Conservation (phyloP, 1,284 basidiomycete genomes). For the Trichosporon coremiiforme region DNA sequence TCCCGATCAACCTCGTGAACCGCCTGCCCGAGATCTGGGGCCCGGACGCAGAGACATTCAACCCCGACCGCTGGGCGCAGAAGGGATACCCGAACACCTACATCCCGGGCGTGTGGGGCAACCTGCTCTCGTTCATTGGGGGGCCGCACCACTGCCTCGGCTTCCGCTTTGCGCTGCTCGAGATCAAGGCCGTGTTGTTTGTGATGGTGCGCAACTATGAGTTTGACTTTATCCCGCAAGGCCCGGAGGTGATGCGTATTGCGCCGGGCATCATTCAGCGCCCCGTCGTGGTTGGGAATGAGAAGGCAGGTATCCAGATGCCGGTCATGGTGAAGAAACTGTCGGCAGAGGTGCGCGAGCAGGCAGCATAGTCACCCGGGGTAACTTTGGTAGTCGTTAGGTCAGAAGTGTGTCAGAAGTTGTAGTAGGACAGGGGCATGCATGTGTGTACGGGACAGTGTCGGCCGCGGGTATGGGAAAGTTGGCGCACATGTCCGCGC, state of each 20-base stretch:
- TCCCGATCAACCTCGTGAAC: constrained; percentile 60
- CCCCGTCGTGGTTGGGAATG: constrained; percentile 25
- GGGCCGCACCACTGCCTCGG: constrained; percentile 72
- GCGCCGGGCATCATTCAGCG: constrained; percentile 24
- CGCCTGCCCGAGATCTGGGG: constrained; percentile 67
- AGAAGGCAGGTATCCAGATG: constrained; percentile 29
- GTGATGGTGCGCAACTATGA: constrained; percentile 43
- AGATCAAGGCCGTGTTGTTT: constrained; percentile 67
- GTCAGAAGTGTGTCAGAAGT: not conserved
- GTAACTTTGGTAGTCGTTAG: not conserved
- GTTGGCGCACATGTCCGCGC: constrained; percentile 2
- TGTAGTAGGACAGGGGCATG: not conserved
- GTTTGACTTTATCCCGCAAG: constrained; percentile 18
- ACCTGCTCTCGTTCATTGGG: constrained; percentile 67
- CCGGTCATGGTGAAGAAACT: constrained; percentile 19
- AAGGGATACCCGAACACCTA: constrained; percentile 49
- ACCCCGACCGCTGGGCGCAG: constrained; percentile 43
- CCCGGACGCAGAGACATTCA: constrained; percentile 67
- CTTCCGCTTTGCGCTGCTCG: constrained; percentile 68
- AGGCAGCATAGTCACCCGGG: not conserved
- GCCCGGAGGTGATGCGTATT: constrained; percentile 16
- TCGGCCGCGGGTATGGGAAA: not conserved
- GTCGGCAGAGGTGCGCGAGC: not conserved
- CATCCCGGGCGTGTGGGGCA: constrained; percentile 67
- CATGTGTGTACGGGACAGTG: not conserved